A percentile compares a stretch with the other conserved stretches of the same genome.
phyloP scores from a whole-genome alignment of 768 basidiomycete genomes.

The Lactifluus hygrophoroides region DNA sequence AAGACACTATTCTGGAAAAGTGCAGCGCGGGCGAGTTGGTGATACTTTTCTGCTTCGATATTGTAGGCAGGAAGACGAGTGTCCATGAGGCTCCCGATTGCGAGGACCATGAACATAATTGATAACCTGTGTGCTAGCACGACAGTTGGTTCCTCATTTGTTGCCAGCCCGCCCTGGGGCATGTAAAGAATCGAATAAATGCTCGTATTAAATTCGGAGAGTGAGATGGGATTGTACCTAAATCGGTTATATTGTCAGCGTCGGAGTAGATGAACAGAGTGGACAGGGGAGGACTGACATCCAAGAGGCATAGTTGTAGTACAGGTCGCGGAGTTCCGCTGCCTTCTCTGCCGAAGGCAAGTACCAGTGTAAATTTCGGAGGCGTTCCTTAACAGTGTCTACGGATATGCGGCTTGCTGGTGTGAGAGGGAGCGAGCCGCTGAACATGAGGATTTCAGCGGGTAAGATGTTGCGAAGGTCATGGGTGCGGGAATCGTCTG shows the following conservation, averaged over 20 bases:
- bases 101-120: constrained; percentile 54
- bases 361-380: constrained; percentile 59
- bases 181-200: constrained; percentile 47
- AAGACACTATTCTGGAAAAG: constrained; percentile 54
- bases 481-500: constrained; percentile 37
- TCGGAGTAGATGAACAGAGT: constrained; percentile 41
- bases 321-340: constrained; percentile 44
- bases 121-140: constrained; percentile 46
- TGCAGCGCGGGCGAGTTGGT: constrained; percentile 51
- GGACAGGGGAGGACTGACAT: constrained; percentile 42
- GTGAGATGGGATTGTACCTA: constrained; percentile 58
- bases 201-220: constrained; percentile 43
- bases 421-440: constrained; percentile 56
- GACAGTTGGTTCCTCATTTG: constrained; percentile 30
- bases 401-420: constrained; percentile 32
- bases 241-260: constrained; percentile 12
- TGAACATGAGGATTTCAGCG: constrained; percentile 52
- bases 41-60: constrained; percentile 48
- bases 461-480: constrained; percentile 50
- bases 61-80: constrained; percentile 44
- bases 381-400: constrained; percentile 35
- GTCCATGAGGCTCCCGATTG: constrained; percentile 55
- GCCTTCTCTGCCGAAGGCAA: constrained; percentile 56
- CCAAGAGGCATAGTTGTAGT: constrained; percentile 64
- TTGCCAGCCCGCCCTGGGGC: constrained; percentile 36